Conservation (phyloP, 1,284 basidiomycete genomes). For the Athelia sp. region DNA sequence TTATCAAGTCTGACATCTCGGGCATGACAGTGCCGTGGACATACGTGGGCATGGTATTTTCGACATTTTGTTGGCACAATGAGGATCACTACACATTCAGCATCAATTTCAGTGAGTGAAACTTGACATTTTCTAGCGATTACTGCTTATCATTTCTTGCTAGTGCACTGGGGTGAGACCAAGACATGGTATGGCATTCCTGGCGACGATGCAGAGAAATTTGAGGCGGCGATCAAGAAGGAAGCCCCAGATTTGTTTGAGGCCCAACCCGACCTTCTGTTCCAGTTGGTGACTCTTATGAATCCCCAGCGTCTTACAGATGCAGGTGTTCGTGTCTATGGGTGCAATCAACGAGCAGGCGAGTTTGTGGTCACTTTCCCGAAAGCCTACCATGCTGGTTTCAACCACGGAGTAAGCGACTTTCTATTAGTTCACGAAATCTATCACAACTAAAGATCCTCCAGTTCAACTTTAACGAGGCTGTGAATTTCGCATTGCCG, state of each 20-base stretch:
- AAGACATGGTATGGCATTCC: constrained; percentile 99
- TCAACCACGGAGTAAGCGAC: constrained; percentile 88
- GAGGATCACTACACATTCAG: constrained; percentile 99
- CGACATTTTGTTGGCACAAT: constrained; percentile 99
- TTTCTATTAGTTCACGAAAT: constrained; percentile 12
- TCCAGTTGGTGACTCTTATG: constrained; percentile 98
- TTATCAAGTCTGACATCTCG: constrained; percentile 98
- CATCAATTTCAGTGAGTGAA: constrained; percentile 82
- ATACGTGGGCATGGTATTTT: constrained; percentile 99
- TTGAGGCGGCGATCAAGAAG: constrained; percentile 92
- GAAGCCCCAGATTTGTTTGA: constrained; percentile 99
- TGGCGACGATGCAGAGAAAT: constrained; percentile 89
- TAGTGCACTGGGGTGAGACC: constrained; percentile 99
- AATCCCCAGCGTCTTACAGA: constrained; percentile 85
- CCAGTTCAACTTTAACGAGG: constrained; percentile 97
- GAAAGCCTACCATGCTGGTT: constrained; percentile 97
- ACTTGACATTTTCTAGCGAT: constrained; percentile 11
- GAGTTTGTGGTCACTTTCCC: constrained; percentile 99
- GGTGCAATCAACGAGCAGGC: constrained; percentile 94
- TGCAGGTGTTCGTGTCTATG: constrained; percentile 91
- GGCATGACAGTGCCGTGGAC: constrained; percentile 99
- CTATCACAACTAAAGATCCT: constrained; percentile 11
- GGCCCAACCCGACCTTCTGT: constrained; percentile 93
- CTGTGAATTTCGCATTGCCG: constrained; percentile 97
- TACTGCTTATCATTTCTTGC: constrained; percentile 14